phyloP scores from a whole-genome alignment of 805 yeast species.

The Priceomyces medius region DNA sequence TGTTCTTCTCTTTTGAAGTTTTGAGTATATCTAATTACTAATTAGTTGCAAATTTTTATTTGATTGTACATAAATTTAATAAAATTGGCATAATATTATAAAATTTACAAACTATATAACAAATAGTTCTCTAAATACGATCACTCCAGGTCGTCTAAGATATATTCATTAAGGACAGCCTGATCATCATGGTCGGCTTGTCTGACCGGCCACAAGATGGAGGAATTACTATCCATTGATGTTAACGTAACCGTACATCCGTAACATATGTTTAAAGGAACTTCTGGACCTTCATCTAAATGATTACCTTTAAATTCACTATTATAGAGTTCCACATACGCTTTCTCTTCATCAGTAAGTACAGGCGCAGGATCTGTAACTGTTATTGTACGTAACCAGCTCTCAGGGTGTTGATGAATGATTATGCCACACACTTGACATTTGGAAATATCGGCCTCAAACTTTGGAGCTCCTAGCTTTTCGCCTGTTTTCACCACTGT shows the following conservation, averaged over 20 bases:
- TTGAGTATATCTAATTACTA: too few species aligned
- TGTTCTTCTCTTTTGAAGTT: too few species aligned
- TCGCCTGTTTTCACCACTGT: constrained; percentile 90
- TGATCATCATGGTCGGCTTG: constrained; percentile 8
- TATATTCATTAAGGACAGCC: constrained; percentile 47
- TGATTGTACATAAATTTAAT: too few species aligned
- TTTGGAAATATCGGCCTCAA: constrained; percentile 13
- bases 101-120: too few species aligned
- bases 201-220: constrained; percentile 37
- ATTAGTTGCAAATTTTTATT: too few species aligned
- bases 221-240: constrained; percentile 26
- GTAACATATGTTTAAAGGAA: constrained; percentile 55
- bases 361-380: constrained; percentile 55
- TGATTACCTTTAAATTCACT: constrained; percentile 7
- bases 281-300: neutral
- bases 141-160: constrained; percentile 39
- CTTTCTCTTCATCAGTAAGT: constrained; percentile 37
- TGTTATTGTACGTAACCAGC: constrained; percentile 71
- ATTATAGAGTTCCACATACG: constrained; percentile 21
- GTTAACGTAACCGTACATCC: constrained; percentile 71
- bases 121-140: neutral
- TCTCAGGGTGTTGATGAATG: constrained; percentile 56
- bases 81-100: too few species aligned
- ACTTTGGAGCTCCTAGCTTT: constrained; percentile 57
- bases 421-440: constrained; percentile 60